Evolutionary conservation across 148 eudicot species (phyloP), one percentile per base, ranked within the genome.

Genomic region (Fagopyrum homotropicum): DNA sequence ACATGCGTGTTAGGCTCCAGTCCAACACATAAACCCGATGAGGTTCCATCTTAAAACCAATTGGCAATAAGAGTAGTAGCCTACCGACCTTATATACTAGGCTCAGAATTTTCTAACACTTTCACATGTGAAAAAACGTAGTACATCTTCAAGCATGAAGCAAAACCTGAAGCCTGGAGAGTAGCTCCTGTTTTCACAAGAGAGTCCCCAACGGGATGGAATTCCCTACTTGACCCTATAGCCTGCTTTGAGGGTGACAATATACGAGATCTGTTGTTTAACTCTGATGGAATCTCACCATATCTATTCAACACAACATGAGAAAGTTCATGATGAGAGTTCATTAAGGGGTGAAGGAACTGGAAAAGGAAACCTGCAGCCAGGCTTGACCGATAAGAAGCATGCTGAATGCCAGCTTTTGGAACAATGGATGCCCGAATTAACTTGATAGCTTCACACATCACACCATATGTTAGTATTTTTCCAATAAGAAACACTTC

Each of bases 131-230:
- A 71, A 46, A 52, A 8, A 73, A 73, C 6, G 43, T 15, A 30
- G 3, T 2, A 2, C 43, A 56, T 66, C n/a, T 63, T 35, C 12
- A 56, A 49, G 69, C 40, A 49, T 6, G 17, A 76, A 45, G 64
- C 10, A 43, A 47, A 10, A 95, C 99, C 99, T 52, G 94, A 92
- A 80, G 97, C 97, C 83, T 92, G 99, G 59, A 90, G 82, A 61
- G 90, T 84, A 85, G 97, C 92, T 75, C 94, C 93, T 69, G 82
- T 75, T 78, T 95, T 95, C 69, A 45, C 48, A 56, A 92, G 82
- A 54, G 97, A 88, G 76, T 88, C 88, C 68, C 99, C 99, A 8
- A 92, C 91, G 7, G 99, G 99, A 82, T 81, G 81, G 71, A 90
- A 79, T 72, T 86, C 88, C 4, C 19, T 54, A 73, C 86, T 79